Evolutionary conservation across 2,329 filamentous ascomycete genomes (phyloP), one percentile per base, ranked within the genome.

Genomic region (Cladosporium sphaerospermum): DNA sequence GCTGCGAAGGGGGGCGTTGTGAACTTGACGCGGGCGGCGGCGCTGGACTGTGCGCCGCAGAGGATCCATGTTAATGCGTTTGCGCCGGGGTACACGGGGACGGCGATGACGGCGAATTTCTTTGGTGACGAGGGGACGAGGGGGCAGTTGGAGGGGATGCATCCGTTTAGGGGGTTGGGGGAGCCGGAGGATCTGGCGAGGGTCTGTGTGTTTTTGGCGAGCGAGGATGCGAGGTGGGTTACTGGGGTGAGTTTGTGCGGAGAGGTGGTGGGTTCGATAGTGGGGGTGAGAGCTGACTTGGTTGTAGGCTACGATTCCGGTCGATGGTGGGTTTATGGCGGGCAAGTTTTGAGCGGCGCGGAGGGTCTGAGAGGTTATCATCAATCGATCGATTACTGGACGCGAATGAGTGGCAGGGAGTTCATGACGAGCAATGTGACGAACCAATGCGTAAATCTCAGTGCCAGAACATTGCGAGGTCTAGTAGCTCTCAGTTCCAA

Each of bases 201-300:
- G 0, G 89, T 89, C 2, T 89, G 89, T 3, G 84, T 95, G 19
- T 95, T 95, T 69, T 73, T 95, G 64, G 89, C 86, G 0, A 88
- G 85, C 63, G 86, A 87, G 56, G 71, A 95, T 71, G 91, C 85
- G 67, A 80, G 80, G 23, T 93, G 91, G 71, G 86, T 92, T 71
- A 91, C 84, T 55, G 89, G 89, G 0, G 85, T 51, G 39, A 51
- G 50, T 53, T 37, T 1, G 18, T 42, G 14, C 31, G 6, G 34
- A 6, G 19, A 16, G 14, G 4, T 41, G 40, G 9, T n/a, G 14
- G 19, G 28, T 33, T 16, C 14, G 14, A 16, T 36, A 3, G 32
- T 36, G 34, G 19, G 13, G 8, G 33, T 34, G 48, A 14, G 13
- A 46, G 43, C 23, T 39, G 45, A 53, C 28, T 28, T 10, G 10